Base-by-base conservation (phyloP, 331 rosid genomes). In the Malus hybrid region DNA sequence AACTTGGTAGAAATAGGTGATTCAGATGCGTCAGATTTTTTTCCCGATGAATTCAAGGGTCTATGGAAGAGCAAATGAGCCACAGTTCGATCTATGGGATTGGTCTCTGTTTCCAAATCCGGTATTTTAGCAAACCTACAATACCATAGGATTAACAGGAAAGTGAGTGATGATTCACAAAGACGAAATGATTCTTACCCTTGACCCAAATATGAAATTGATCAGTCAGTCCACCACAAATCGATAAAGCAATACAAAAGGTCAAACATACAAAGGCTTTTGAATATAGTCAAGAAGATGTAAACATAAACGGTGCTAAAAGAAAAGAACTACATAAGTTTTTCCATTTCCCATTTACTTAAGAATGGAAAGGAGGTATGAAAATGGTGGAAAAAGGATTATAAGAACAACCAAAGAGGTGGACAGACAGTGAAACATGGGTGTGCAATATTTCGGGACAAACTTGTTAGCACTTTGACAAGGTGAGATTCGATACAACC, bases 51-150 rank as follows among this genome's bases (percentile, higher is more conserved):
- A 75, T 89, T 93, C 70, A 79, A 50, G 33, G 96, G 96, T 74
- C 90, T 82, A 74, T 90, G 89, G 72, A 95, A 95, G 82, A 95
- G 97, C 81, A 95, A 85, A 81, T 88, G 97, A 73, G 99, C 99
- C 79, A 95, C 89, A 19, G 86, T 88, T 78, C 99, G 86, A 81
- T 95, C 97, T 13, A 92, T 84, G 78, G 97, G 87, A 79, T 95
- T 92, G 32, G 99, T 95, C 91, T 90, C 88, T 53, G 93, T 87
- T 83, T 92, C 99, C 44, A 75, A 78, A 62, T 86, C 88, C 62
- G 80, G 82, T 85, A 82, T 77, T 79, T 84, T 84, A 67, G 82
- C 66, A 78, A 80, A 79, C 71, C 89, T 88, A 85, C 66, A 73
- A 80, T 68, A 75, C 36, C 68, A 71, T 32, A 74, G 63, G 81